Base-by-base conservation (phyloP, 1,139 yeast species). In the Nakaseomyces nivariensis region DNA sequence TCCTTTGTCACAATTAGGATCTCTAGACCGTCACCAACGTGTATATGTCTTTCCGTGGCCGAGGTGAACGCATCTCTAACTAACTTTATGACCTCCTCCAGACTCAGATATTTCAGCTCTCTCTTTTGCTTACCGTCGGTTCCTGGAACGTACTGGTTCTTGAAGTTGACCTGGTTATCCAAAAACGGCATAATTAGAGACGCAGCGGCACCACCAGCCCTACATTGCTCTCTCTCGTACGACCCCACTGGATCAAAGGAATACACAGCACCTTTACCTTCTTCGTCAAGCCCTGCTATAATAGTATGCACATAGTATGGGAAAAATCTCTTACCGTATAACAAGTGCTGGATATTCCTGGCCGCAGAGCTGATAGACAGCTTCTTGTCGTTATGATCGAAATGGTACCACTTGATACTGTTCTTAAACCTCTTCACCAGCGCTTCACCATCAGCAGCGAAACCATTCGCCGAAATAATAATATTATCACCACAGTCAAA, bases 191-290 rank as follows among this genome's bases (percentile, higher is more conserved):
- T 90, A 61, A 92, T 89, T 68, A 92, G 78, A 58, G 92, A 81
- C 2, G 97, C 94, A 34, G 97, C 97, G 6, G 97, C 94, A 44
- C 98, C 98, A 54, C 96, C 97, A 1, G 97, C 97, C 63, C 97
- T 80, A 71, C 97, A 88, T 66, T 89, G 96, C 67, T 90, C 97
- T 63, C 97, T 81, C 71, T 94, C 98, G 67, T 92, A 94, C 1
- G 96, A 87, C 5, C 98, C 98, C 51, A 92, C 96, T 1, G 98
- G 98, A 66, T 92, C 98, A 67, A 88, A 92, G 5, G 97, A 89
- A 68, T 86, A 92, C 38, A 92, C 88, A 2, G 96, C 92, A 47
- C 98, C 98, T 61, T 82, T 82, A 13, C 97, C 97, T 57, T 89
- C 88, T 52, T 86, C 95, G 64, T 90, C 97, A 56, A 92, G 74